Percentiles rank a stretch among this genome's conserved stretches.
These are phyloP conservation scores for Pseudogymnoascus sp. DNA, from an alignment of 2,329 filamentous ascomycete species.

Conservation along the genomic window DNA sequence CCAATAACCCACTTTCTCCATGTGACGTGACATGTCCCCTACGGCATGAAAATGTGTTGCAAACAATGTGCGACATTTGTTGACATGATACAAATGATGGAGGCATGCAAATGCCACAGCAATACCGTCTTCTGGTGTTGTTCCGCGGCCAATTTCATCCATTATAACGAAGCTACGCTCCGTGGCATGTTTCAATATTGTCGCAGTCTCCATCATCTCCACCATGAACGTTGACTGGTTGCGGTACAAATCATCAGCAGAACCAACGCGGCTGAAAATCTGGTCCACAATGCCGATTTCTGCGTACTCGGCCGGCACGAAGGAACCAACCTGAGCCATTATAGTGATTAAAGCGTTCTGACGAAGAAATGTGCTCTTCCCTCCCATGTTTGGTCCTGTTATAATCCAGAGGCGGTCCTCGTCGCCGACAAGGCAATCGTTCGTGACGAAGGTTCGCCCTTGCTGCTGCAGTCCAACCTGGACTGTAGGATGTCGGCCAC, in stretches of 20 bases:
- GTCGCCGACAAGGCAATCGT: slow-evolving; percentile 75
- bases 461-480: slow-evolving; percentile 72
- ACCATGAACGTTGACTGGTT: slow-evolving; percentile 99
- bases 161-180: slow-evolving; percentile 86
- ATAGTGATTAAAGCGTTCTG: slow-evolving; percentile 94
- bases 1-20: slow-evolving; percentile 46
- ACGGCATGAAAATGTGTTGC: slow-evolving; percentile 90
- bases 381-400: slow-evolving; percentile 94
- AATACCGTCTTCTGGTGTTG: slow-evolving; percentile 83
- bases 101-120: slow-evolving; percentile 86
- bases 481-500: slow-evolving; percentile 86
- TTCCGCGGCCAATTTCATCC: slow-evolving; percentile 94
- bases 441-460: slow-evolving; percentile 73
- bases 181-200: slow-evolving; percentile 80
- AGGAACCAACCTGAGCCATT: slow-evolving; percentile 84
- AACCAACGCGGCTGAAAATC: slow-evolving; percentile 87
- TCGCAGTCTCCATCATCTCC: slow-evolving; percentile 94
- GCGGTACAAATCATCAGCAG: slow-evolving; percentile 87
- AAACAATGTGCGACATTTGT: slow-evolving; percentile 74
- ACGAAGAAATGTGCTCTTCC: slow-evolving; percentile 90
- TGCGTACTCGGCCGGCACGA: slow-evolving; percentile 81
- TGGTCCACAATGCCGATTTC: slow-evolving; percentile 90
- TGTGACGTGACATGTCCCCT: slow-evolving; percentile 58
- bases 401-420: slow-evolving; percentile 58
- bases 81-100: slow-evolving; percentile 71